Conservation (phyloP, 1,284 basidiomycete species). For the Vanrija sp. region DNA sequence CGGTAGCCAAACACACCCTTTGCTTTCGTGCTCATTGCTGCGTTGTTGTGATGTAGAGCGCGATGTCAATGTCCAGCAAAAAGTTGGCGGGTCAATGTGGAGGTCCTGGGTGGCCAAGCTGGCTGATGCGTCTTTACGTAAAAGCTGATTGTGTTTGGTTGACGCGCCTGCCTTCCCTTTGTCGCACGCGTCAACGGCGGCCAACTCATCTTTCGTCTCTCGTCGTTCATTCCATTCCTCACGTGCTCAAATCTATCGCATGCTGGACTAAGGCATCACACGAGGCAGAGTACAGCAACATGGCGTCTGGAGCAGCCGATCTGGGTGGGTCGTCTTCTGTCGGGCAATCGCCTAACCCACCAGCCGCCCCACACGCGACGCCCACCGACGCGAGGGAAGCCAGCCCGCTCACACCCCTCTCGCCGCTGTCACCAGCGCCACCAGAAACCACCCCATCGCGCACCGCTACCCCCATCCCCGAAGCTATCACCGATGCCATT, state of each 20-base stretch:
- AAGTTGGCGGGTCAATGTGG: too few species aligned
- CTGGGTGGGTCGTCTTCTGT: not conserved
- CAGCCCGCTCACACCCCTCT: too few species aligned
- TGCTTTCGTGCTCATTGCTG: too few species aligned
- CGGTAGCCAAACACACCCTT: too few species aligned
- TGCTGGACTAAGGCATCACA: not conserved
- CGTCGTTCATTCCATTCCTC: not conserved
- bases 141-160: not conserved
- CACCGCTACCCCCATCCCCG: not conserved
- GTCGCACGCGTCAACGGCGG: not conserved
- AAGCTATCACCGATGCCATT: not conserved
- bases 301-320: not conserved
- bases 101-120: too few species aligned
- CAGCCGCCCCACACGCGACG: too few species aligned
- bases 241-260: not conserved
- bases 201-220: not conserved
- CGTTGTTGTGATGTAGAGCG: too few species aligned
- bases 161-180: constrained; percentile 8
- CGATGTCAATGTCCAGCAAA: too few species aligned
- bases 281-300: not conserved
- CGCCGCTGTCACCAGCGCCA: too few species aligned
- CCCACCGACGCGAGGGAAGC: too few species aligned
- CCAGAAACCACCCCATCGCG: not conserved
- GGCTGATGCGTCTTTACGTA: not conserved
- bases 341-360: too few species aligned